Conservation (phyloP, 768 basidiomycete species). For the Tricholoma hemisulphureum region DNA sequence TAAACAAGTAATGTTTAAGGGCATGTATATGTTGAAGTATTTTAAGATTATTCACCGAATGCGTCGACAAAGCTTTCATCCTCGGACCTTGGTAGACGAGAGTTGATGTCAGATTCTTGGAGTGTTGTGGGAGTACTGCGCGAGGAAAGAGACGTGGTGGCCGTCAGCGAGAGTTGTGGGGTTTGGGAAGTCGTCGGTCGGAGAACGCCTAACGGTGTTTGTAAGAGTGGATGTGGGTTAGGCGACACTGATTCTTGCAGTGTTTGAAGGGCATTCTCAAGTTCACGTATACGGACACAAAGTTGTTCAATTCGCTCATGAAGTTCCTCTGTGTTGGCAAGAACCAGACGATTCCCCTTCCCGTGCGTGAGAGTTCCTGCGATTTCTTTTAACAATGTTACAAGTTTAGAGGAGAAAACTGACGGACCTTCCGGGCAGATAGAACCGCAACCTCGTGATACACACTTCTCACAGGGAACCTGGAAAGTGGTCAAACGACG, state of each 20-base stretch:
- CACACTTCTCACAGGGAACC: slow-evolving; percentile 80
- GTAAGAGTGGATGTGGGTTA: slow-evolving; percentile 50
- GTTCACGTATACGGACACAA: slow-evolving; percentile 52
- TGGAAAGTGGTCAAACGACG: slow-evolving; percentile 22
- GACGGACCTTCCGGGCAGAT: slow-evolving; percentile 73
- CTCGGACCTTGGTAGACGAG: slow-evolving; percentile 22
- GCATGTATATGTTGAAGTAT: not conserved
- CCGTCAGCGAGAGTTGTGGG: not conserved
- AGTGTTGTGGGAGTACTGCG: not conserved
- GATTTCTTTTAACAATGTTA: not conserved
- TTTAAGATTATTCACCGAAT: slow-evolving; percentile 36
- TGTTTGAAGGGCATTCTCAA: slow-evolving; percentile 56
- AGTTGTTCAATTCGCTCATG: slow-evolving; percentile 62
- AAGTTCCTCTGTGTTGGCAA: slow-evolving; percentile 69
- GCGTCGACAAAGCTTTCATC: slow-evolving; percentile 47
- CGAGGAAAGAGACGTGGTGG: not conserved
- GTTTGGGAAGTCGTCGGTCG: slow-evolving; percentile 7
- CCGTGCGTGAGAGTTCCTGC: slow-evolving; percentile 56
- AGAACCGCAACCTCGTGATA: slow-evolving; percentile 67
- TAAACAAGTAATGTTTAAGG: slow-evolving; percentile 17
- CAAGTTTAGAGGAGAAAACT: slow-evolving; percentile 3
- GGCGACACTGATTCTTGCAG: slow-evolving; percentile 49
- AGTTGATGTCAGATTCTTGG: not conserved
- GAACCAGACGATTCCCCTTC: slow-evolving; percentile 60
- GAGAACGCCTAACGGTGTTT: slow-evolving; percentile 5